Evolutionary conservation across 768 basidiomycete genomes (phyloP).

Genomic region (Galerina marginata): DNA sequence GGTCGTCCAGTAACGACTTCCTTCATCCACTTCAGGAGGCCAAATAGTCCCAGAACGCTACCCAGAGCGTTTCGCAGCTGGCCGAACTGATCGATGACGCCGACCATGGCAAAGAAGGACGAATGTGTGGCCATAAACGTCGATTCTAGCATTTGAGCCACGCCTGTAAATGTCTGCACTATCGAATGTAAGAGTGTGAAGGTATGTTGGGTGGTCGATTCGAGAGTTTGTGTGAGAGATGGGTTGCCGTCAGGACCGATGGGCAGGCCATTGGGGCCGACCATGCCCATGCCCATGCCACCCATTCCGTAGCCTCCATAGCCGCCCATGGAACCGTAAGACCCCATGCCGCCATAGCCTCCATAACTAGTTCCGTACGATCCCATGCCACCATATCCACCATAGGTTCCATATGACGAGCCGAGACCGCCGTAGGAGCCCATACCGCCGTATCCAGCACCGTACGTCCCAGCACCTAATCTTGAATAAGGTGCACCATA

Average conservation of each 20-base stretch:
- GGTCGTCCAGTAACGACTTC: slow-evolving; percentile 56
- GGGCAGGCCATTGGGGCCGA: slow-evolving; percentile 47
- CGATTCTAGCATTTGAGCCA: slow-evolving; percentile 96
- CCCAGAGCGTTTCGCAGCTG: slow-evolving; percentile 92
- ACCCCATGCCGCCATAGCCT: slow-evolving; percentile 42
- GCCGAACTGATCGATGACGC: slow-evolving; percentile 93
- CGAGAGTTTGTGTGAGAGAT: slow-evolving; percentile 85
- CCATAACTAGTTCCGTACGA: slow-evolving; percentile 31
- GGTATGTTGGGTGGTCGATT: slow-evolving; percentile 88
- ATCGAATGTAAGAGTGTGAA: slow-evolving; percentile 94
- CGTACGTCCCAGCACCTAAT: slow-evolving; percentile 28
- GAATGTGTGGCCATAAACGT: slow-evolving; percentile 98
- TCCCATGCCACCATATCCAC: slow-evolving; percentile 27
- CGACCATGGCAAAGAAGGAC: slow-evolving; percentile 94
- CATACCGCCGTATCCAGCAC: slow-evolving; percentile 15
- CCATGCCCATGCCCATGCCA: slow-evolving; percentile 39
- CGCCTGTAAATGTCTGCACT: slow-evolving; percentile 92
- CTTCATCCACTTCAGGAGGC: slow-evolving; percentile 85
- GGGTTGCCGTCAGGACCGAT: slow-evolving; percentile 55
- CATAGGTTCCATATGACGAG: slow-evolving; percentile 33
- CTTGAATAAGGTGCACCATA: slow-evolving; percentile 48
- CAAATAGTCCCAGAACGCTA: slow-evolving; percentile 92
- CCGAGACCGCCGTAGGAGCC: slow-evolving; percentile 26
- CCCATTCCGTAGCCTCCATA: slow-evolving; percentile 38
- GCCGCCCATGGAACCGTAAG: slow-evolving; percentile 44